Percentiles rank a stretch among this genome's conserved stretches.
phyloP scores from a whole-genome alignment of 73 alveolate genomes.

The Blepharisma japonicum region DNA sequence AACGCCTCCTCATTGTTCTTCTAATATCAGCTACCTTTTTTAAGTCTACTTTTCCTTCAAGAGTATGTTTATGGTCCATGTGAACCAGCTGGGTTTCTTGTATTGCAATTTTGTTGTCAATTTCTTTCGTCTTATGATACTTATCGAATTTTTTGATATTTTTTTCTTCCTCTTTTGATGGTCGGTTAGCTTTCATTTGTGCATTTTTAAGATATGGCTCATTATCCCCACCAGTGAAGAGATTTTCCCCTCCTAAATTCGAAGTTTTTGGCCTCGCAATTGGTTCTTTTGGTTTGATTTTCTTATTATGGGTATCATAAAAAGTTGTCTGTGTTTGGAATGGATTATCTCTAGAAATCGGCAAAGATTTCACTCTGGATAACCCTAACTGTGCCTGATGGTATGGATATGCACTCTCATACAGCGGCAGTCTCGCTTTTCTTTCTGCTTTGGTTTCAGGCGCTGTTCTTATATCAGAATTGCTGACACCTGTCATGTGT shows the following conservation, averaged over 20 bases:
- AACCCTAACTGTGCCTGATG: background rate
- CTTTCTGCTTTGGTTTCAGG: constrained; percentile 8
- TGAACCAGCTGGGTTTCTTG: constrained; percentile 83
- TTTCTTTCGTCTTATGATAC: constrained; percentile 38
- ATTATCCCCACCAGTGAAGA: too few relatives aligned
- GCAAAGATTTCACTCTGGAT: constrained; percentile 13
- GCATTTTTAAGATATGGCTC: too few relatives aligned
- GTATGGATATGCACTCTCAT: constrained; percentile 1
- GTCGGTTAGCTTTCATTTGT: background rate
- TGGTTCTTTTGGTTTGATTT: background rate
- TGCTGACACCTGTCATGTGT: background rate
- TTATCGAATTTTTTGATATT: background rate
- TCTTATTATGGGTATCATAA: background rate
- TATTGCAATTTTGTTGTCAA: constrained; percentile 60
- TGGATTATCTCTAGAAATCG: background rate
- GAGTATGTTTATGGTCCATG: constrained; percentile 65
- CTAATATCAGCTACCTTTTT: constrained; percentile 87
- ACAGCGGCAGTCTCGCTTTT: constrained; percentile 10
- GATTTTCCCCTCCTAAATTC: constrained; percentile 5
- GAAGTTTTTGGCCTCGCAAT: constrained; percentile 28
- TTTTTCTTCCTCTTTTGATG: background rate
- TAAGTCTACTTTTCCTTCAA: constrained; percentile 88
- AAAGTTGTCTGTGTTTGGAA: constrained; percentile 7
- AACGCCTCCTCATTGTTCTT: constrained; percentile 88
- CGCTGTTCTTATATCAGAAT: constrained; percentile 1